Conservation (phyloP, 2,329 filamentous ascomycete species). For the Calonectria pauciramosa region DNA sequence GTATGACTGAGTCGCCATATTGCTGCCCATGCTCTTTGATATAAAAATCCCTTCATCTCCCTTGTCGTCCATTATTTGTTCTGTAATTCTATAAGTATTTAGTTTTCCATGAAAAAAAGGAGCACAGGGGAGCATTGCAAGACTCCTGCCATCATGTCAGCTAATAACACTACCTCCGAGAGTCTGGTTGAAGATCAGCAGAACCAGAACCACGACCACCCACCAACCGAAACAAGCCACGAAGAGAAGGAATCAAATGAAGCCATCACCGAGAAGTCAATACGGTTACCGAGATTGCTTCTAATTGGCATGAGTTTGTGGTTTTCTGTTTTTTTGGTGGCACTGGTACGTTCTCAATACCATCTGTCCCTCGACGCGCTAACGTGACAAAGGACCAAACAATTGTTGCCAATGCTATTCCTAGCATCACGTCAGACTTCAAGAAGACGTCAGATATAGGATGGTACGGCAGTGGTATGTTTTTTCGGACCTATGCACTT, state of each 20-base stretch:
- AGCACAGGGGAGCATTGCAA: neutral
- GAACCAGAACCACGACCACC: accelerated
- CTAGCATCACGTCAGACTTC: slow-evolving; percentile 58
- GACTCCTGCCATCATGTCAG: neutral
- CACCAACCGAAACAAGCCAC: neutral
- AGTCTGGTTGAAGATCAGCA: accelerated
- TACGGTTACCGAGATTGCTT: neutral
- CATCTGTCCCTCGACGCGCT: neutral
- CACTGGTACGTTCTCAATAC: neutral
- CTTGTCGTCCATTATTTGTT: neutral
- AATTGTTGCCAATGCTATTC: slow-evolving; percentile 60
- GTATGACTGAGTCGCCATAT: neutral
- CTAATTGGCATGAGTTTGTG: neutral
- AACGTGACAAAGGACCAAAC: slow-evolving; percentile 46
- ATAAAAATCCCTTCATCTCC: neutral
- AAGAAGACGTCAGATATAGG: slow-evolving; percentile 60
- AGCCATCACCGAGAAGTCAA: neutral
- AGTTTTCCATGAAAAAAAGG: neutral
- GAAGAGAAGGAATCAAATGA: neutral
- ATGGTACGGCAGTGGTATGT: slow-evolving; percentile 58
- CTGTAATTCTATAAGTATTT: neutral
- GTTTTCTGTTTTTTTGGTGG: slow-evolving; percentile 1
- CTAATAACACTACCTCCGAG: neutral
- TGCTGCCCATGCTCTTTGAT: neutral
- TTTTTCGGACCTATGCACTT: neutral